Percentiles rank a stretch among this genome's conserved stretches.
phyloP scores from a whole-genome alignment of 2,329 filamentous ascomycete genomes.

The Claviceps sp. region DNA sequence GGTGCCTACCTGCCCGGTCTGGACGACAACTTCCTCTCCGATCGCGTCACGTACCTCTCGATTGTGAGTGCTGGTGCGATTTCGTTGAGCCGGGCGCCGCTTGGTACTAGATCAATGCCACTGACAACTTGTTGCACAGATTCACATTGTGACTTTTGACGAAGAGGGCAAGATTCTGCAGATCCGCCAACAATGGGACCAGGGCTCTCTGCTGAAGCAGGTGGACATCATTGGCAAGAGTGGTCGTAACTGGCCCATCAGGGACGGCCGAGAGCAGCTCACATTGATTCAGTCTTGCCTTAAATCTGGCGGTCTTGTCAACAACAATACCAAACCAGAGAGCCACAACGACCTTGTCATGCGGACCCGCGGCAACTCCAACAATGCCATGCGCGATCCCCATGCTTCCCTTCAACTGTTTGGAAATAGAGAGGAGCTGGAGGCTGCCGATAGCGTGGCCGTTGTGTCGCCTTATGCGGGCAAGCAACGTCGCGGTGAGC shows the following conservation, averaged over 20 bases:
- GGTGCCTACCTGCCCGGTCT: constrained; percentile 78
- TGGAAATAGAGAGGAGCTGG: constrained; percentile 50
- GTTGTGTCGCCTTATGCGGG: constrained; percentile 50
- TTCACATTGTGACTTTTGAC: constrained; percentile 82
- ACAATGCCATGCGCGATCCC: constrained; percentile 44
- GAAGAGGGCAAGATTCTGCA: constrained; percentile 64
- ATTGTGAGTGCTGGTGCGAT: constrained; percentile 50
- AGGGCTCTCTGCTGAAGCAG: constrained; percentile 82
- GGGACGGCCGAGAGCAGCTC: constrained; percentile 72
- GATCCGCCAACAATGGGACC: constrained; percentile 89
- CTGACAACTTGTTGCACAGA: constrained; percentile 31
- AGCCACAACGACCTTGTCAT: constrained; percentile 23
- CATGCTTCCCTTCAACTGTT: constrained; percentile 67
- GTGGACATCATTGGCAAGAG: constrained; percentile 85
- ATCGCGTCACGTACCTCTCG: constrained; percentile 64
- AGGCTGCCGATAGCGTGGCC: constrained; percentile 30
- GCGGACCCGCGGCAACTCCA: constrained; percentile 39
- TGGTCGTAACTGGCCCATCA: constrained; percentile 89
- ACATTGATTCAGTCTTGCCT: constrained; percentile 56
- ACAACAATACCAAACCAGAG: constrained; percentile 17
- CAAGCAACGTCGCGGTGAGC: constrained; percentile 42
- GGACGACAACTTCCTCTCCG: constrained; percentile 87
- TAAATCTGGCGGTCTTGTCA: constrained; percentile 29
- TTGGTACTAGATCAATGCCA: no score
- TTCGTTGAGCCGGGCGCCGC: no score